Percentiles rank a stretch among this genome's conserved stretches.
Evolutionary conservation across 345 rosid genomes (phyloP).

Genomic region (Trapa incisa): DNA sequence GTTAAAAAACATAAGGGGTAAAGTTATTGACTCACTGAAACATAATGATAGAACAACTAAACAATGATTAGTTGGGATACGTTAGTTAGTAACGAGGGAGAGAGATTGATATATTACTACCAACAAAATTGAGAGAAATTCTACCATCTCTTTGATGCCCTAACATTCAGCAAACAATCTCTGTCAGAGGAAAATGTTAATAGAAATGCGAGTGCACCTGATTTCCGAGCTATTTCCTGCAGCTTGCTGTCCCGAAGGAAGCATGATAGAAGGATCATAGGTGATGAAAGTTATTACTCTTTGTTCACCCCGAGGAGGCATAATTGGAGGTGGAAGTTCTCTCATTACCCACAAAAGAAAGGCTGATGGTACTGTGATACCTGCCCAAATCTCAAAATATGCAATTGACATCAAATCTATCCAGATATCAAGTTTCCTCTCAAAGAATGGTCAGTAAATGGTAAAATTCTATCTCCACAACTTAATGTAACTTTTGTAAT

Average conservation of each 20-base stretch:
- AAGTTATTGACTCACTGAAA: no score
- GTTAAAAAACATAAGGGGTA: no score
- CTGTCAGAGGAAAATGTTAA: neutral
- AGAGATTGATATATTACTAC: no score
- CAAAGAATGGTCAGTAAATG: neutral
- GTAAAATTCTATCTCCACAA: neutral
- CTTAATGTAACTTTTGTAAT: neutral
- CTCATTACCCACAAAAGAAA: conserved; percentile 21
- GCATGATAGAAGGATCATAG: neutral
- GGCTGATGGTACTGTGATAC: conserved; percentile 20
- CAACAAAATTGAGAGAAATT: no score
- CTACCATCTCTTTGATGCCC: no score
- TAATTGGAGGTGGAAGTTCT: conserved; percentile 20
- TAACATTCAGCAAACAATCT: no score
- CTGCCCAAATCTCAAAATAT: conserved; percentile 9
- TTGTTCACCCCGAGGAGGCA: conserved; percentile 9
- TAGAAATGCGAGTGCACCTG: conserved; percentile 11
- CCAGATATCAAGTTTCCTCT: neutral
- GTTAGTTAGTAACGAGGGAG: neutral
- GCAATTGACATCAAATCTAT: neutral
- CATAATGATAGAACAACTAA: no score
- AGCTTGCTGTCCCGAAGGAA: conserved; percentile 7
- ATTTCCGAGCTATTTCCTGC: conserved; percentile 12
- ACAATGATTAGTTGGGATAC: neutral
- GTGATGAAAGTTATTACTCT: conserved; percentile 14